Evolutionary conservation across 2,329 filamentous ascomycete genomes (phyloP), one percentile per base, ranked within the genome.

Genomic region (Fusarium globosum): DNA sequence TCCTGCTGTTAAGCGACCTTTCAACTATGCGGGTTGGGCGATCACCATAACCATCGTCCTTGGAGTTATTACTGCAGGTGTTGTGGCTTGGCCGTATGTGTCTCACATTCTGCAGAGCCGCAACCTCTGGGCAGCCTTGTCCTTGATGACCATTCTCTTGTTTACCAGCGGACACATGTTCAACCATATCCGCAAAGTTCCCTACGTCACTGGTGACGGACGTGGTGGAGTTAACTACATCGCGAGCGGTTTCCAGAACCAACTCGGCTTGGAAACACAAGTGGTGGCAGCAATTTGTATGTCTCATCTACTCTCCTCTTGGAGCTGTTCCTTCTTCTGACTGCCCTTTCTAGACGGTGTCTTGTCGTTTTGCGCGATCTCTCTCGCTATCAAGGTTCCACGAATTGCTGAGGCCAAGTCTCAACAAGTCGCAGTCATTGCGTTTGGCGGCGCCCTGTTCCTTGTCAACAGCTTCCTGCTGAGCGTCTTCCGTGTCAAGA

Each of bases 151-250:
- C 20, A 95, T 99, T 72, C 89, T 99, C 46, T 87, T 98, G 65
- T 99, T 98, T 85, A 98, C 93, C 52, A 96, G 93, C 77, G 97
- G 96, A 43, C 95, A 98, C 84, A 99, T 99, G 97, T 99, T 97
- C 88, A 99, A 98, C 83, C 95, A 98, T 80, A 99, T 99, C 80
- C 91, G 97, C 77, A 96, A 96, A 82, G 94, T 97, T 6, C 96
- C 96, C 6, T 99, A 99, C 78, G 94, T 98, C 38, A 88, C 91
- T 46, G 93, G 93, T 46, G 91, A 98, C 80, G 94, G 94, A 42
- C 91, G 89, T 61, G 96, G 96, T 23, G 95, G 95, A 10, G 90
- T 99, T 71, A 93, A 85, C 80, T 98, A 98, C 82, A 96, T 99
- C 82, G 94, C 96, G 8, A 88, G 88, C 43, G 96, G 96, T 2